Evolutionary conservation across 495 filamentous ascomycete species (phyloP).

Genomic region (Aspergillus cavernicola): DNA sequence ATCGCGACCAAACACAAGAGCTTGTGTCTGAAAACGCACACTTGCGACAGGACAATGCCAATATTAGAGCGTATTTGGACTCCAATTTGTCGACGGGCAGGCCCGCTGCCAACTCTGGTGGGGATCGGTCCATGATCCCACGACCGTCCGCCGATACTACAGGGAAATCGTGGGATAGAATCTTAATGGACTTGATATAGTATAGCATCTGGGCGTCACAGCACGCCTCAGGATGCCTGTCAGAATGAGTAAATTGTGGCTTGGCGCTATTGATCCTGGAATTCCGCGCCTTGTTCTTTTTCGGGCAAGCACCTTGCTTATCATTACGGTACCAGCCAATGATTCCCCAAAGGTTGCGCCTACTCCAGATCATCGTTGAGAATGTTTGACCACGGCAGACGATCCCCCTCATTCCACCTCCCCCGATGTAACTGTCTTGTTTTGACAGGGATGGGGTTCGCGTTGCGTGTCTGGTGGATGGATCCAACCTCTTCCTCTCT

Average conservation of each 20-base stretch:
- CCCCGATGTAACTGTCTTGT: neutral
- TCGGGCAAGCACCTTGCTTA: no score
- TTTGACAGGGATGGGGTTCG: neutral
- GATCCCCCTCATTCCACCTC: neutral
- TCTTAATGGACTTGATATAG: slow-evolving; percentile 28
- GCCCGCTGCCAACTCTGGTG: slow-evolving; percentile 3
- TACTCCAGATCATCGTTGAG: no score
- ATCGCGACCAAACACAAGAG: slow-evolving; percentile 16
- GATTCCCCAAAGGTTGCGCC: no score
- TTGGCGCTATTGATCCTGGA: neutral
- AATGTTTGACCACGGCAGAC: neutral
- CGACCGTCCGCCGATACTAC: slow-evolving; percentile 15
- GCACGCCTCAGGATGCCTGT: no score
- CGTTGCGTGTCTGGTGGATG: neutral
- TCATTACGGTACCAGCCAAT: no score
- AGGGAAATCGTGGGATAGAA: slow-evolving; percentile 28
- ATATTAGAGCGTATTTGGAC: slow-evolving; percentile 21
- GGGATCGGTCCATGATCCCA: slow-evolving; percentile 5
- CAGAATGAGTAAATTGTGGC: neutral
- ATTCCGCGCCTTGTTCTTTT: neutral
- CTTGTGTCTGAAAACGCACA: slow-evolving; percentile 21
- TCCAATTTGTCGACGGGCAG: slow-evolving; percentile 14
- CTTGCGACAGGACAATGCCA: slow-evolving; percentile 22
- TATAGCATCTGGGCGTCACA: neutral
- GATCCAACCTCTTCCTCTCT: neutral